These are phyloP conservation scores for Microdochium trichocladiopsis DNA, from an alignment of 2,329 filamentous ascomycete species.

Conservation along the genomic window DNA sequence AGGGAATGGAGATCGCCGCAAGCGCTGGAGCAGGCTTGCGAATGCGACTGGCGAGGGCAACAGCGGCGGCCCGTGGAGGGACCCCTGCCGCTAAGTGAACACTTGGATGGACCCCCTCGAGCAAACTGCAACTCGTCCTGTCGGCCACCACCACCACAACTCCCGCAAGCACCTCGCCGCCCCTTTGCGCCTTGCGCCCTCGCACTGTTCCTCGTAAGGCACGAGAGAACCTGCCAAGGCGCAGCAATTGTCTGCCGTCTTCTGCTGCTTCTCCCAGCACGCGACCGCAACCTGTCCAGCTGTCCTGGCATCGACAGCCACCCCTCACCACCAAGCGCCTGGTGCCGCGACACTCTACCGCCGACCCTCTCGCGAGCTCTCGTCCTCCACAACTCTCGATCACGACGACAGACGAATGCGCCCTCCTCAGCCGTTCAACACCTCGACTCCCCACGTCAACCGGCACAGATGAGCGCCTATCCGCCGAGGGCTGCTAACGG, in stretches of 20 bases:
- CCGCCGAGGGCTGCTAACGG: slow-evolving; percentile 18
- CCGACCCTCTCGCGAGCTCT: neutral
- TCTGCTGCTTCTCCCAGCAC: too few relatives aligned
- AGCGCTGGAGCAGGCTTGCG: too few relatives aligned
- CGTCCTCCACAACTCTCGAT: neutral
- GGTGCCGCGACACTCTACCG: neutral
- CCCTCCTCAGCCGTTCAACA: neutral
- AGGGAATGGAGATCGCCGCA: too few relatives aligned
- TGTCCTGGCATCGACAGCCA: neutral
- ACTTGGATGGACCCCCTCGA: slow-evolving; percentile 3
- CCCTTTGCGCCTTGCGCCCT: neutral
- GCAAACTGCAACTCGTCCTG: neutral
- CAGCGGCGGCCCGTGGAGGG: too few relatives aligned
- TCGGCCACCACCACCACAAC: slow-evolving; percentile 2
- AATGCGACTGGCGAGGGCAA: too few relatives aligned
- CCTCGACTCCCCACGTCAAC: neutral
- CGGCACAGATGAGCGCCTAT: slow-evolving; percentile 18
- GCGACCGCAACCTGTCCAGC: neutral
- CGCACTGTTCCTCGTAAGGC: too few relatives aligned
- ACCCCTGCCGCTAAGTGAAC: too few relatives aligned
- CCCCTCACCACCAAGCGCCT: neutral
- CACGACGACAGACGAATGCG: neutral
- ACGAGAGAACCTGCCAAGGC: too few relatives aligned
- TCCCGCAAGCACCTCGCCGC: too few relatives aligned
- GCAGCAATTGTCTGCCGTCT: too few relatives aligned